Base-by-base conservation (phyloP, 805 yeast species). In the Zygosaccharomyces bisporus region DNA sequence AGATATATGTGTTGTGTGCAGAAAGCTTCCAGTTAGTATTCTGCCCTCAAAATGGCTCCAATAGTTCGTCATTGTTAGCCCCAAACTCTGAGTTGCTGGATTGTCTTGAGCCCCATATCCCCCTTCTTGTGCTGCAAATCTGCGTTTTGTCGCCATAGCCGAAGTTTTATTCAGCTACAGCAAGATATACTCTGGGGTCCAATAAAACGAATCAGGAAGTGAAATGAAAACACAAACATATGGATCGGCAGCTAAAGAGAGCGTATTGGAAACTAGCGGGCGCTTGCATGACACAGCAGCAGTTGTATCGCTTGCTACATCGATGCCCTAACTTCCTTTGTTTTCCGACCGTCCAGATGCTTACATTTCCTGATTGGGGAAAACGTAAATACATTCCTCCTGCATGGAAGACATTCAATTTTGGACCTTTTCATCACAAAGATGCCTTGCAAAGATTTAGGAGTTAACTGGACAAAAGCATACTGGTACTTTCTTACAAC, bases 351-450 rank as follows among this genome's bases (percentile, higher is more conserved):
- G 32, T 16, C 25, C 13, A 27, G n/a, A 27, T 20, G 32, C 40
- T 37, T 37, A 37, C 33, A 37, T 24, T 25, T 37, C 40, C 30
- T 4, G 19, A 14, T 25, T 9, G 4, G 32, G 40, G 6, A 37
- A 10, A 10, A 37, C 7, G 24, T 37, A 37, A 37, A 37, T 14
- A 37, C 31, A n/a, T 14, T 14, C 33, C 4, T 25, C 24, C 24
- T 37, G 40, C 40, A 37, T 37, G 24, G 40, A 37, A 37, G 33
- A 16, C 9, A 18, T 12, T 18, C 10, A 27, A 27, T 10, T 27
- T 27, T 27, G 10, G 16, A 27, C 10, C 31, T 27, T 23, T 13
- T 25, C 13, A 25, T 27, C 31, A 27, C 31, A 27, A 27, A 27
- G 31, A 27, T 27, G 13, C 31, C 10, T 27, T 10, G 31, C 13